Percentiles rank a stretch among this genome's conserved stretches.
Evolutionary conservation across 2,329 filamentous ascomycete genomes (phyloP).

Genomic region (Ophiostoma piceae): DNA sequence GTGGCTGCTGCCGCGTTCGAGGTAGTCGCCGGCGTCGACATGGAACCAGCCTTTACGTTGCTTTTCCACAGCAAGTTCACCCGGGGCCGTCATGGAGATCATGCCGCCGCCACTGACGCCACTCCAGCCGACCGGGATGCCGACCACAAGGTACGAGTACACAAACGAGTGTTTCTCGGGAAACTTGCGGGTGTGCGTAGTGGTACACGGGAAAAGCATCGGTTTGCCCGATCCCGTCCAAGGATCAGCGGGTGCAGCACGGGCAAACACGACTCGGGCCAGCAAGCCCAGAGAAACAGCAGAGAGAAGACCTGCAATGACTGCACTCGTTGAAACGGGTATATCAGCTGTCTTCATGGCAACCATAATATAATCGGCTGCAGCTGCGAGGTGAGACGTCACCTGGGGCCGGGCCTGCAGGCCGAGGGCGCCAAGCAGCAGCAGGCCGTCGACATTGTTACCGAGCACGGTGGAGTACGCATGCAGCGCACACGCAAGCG

Average conservation of each 20-base stretch:
- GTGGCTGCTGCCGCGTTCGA: constrained; percentile 48
- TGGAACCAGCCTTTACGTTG: constrained; percentile 48
- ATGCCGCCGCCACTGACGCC: constrained; percentile 49
- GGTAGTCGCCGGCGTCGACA: constrained; percentile 56
- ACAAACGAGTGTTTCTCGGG: constrained; percentile 63
- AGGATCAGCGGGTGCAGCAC: not conserved
- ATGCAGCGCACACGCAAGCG: not conserved
- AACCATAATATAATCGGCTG: not conserved
- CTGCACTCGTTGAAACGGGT: not conserved
- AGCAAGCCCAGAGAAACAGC: not conserved
- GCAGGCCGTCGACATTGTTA: not conserved
- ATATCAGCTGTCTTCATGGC: not conserved
- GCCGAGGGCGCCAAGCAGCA: constrained; percentile 4
- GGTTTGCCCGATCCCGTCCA: constrained; percentile 33
- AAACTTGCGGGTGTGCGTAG: constrained; percentile 61
- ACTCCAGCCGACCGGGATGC: constrained; percentile 59
- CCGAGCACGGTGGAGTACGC: not conserved
- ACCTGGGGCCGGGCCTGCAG: not conserved
- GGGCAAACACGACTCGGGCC: not conserved
- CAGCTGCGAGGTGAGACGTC: not conserved
- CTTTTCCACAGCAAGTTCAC: not conserved
- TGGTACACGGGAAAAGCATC: constrained; percentile 59
- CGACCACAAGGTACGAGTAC: constrained; percentile 66
- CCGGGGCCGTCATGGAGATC: constrained; percentile 40
- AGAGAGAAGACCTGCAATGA: not conserved